A percentile compares a stretch with the other conserved stretches of the same genome.
Conservation (phyloP, 176 grass and related monocot species). For the Aegilops umbellulata region DNA sequence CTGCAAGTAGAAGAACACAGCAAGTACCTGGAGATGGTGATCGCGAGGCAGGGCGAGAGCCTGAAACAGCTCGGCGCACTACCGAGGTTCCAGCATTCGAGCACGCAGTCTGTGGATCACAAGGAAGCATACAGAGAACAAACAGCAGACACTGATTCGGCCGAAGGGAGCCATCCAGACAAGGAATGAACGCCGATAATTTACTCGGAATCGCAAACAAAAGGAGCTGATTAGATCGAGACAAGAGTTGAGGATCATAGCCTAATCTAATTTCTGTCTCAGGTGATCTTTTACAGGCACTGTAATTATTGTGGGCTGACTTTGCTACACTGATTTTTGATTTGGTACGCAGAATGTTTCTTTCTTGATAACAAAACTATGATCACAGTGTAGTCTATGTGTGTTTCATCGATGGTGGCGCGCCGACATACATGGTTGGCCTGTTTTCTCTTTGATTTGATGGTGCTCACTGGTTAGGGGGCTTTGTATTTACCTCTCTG, state of each 20-base stretch:
- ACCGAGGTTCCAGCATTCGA: slow-evolving; percentile 4
- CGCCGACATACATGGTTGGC: neutral
- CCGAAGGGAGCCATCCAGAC: neutral
- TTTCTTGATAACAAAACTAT: neutral
- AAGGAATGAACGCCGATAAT: neutral
- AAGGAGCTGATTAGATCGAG: neutral
- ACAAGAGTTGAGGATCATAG: neutral
- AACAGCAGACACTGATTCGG: neutral
- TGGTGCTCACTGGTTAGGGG: neutral
- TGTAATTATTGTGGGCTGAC: neutral
- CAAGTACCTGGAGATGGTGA: slow-evolving; percentile 69
- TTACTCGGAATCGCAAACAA: neutral
- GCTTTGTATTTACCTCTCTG: neutral
- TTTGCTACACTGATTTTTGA: neutral
- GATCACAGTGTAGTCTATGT: neutral
- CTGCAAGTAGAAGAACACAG: slow-evolving; percentile 80
- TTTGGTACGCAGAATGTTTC: neutral
- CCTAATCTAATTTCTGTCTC: neutral
- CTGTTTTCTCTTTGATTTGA: neutral
- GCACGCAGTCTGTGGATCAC: neutral
- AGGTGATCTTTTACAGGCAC: neutral
- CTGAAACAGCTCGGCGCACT: slow-evolving; percentile 41
- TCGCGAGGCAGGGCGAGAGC: slow-evolving; percentile 59
- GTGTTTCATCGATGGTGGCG: neutral
- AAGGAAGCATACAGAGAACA: neutral